A percentile compares a stretch with the other conserved stretches of the same genome.
phyloP scores from a whole-genome alignment of 176 grass and related monocot genomes.

The Oryza meyeriana region DNA sequence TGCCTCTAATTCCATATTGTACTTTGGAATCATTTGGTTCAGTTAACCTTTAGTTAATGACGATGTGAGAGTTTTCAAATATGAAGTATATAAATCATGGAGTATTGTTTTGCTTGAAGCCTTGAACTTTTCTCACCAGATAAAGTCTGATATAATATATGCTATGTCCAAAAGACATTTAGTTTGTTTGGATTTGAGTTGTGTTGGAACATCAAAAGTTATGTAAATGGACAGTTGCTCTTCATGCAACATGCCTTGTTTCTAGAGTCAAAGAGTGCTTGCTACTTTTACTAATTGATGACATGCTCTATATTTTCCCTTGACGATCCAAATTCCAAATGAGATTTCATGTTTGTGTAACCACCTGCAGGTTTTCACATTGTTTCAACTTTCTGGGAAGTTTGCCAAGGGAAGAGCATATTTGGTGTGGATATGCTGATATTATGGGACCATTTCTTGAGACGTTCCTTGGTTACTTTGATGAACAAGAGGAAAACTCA shows the following conservation, averaged over 20 bases:
- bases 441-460: constrained; percentile 83
- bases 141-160: neutral
- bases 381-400: constrained; percentile 73
- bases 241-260: neutral
- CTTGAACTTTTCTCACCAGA: neutral
- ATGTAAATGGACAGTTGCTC: neutral
- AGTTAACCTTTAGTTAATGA: neutral
- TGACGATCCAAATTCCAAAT: neutral
- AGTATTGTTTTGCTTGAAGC: neutral
- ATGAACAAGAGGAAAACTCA: constrained; percentile 48
- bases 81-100: neutral
- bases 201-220: constrained; percentile 5
- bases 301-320: neutral
- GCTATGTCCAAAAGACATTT: neutral
- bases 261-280: neutral
- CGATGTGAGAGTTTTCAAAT: neutral
- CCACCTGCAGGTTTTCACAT: constrained; percentile 76
- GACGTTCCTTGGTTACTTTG: constrained; percentile 73
- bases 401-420: constrained; percentile 52
- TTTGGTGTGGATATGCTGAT: constrained; percentile 84
- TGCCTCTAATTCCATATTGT: neutral
- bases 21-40: neutral
- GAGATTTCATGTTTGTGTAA: constrained; percentile 29
- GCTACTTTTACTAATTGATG: neutral
- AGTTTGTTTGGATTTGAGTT: constrained; percentile 10